Percentiles rank a stretch among this genome's conserved stretches.
Conservation (phyloP, 1,284 basidiomycete genomes). For the Sanghuangporus weigelae region DNA sequence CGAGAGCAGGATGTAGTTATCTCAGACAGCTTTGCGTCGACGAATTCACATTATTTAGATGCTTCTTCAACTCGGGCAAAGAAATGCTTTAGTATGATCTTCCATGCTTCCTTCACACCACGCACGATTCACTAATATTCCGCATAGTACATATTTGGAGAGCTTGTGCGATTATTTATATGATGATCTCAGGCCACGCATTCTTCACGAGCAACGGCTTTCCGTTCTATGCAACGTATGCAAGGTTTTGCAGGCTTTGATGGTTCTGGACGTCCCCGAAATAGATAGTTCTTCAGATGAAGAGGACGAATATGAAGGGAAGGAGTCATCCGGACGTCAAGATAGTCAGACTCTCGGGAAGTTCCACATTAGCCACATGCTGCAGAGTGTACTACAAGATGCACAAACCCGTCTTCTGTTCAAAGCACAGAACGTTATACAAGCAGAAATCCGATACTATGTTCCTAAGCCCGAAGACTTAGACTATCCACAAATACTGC, state of each 20-base stretch:
- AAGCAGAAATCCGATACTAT: constrained; percentile 82
- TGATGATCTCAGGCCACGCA: constrained; percentile 88
- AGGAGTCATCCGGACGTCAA: constrained; percentile 34
- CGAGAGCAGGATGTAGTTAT: constrained; percentile 84
- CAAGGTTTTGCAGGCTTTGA: constrained; percentile 88
- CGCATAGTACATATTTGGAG: constrained; percentile 75
- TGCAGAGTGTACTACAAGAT: constrained; percentile 89
- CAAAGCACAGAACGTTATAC: constrained; percentile 86
- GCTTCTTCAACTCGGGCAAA: constrained; percentile 84
- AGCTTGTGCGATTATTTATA: constrained; percentile 88
- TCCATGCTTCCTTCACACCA: not conserved
- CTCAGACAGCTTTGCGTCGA: constrained; percentile 85
- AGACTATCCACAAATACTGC: constrained; percentile 77
- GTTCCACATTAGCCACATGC: constrained; percentile 65
- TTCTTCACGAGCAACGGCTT: constrained; percentile 85
- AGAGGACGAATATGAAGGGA: constrained; percentile 34
- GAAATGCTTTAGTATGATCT: constrained; percentile 76
- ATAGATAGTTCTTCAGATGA: constrained; percentile 33
- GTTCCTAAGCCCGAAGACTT: constrained; percentile 73
- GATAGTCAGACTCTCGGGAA: constrained; percentile 40
- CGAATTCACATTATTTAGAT: constrained; percentile 79
- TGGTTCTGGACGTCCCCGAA: constrained; percentile 75
- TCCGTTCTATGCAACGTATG: constrained; percentile 88
- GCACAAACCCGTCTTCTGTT: constrained; percentile 92
- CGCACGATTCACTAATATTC: constrained; percentile 8